Conservation (phyloP, 208 protist species). For the Wallacemonas sp. region DNA sequence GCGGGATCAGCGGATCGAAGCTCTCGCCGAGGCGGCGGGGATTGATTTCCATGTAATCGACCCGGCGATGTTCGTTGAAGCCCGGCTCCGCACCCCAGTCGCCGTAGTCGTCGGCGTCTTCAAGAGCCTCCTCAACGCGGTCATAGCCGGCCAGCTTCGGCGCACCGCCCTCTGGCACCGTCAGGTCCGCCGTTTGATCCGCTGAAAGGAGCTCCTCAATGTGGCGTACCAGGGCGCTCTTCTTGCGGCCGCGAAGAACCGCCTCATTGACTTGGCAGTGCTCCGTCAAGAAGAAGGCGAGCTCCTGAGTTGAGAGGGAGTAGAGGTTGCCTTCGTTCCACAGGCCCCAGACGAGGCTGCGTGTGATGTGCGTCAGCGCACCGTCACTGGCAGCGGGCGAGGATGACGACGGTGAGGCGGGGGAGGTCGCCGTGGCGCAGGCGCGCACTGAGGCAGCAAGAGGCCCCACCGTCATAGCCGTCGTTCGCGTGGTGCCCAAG, state of each 20-base stretch:
- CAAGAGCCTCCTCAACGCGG: slow-evolving; percentile 73
- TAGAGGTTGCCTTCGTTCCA: slow-evolving; percentile 94
- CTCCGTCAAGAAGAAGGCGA: slow-evolving; percentile 67
- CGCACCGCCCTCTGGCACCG: slow-evolving; percentile 27
- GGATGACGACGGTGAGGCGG: neutral
- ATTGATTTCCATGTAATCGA: slow-evolving; percentile 84
- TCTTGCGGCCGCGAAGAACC: slow-evolving; percentile 51
- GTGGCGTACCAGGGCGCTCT: slow-evolving; percentile 84
- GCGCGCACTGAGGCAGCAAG: neutral
- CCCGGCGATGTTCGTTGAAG: slow-evolving; percentile 68
- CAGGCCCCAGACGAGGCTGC: slow-evolving; percentile 84
- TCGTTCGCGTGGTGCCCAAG: neutral
- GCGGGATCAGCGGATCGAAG: slow-evolving; percentile 69
- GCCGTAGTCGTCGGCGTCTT: slow-evolving; percentile 92
- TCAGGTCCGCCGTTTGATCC: slow-evolving; percentile 55
- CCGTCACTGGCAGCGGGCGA: slow-evolving; percentile 16
- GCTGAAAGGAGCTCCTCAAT: slow-evolving; percentile 85
- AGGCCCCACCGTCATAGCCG: neutral
- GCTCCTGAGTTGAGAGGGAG: slow-evolving; percentile 82
- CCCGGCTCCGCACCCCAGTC: slow-evolving; percentile 89
- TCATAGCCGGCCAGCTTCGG: slow-evolving; percentile 70
- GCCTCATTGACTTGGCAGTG: slow-evolving; percentile 41
- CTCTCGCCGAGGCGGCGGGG: slow-evolving; percentile 59
- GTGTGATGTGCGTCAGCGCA: slow-evolving; percentile 70
- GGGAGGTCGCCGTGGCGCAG: neutral